These are phyloP conservation scores for Fusarium sp. DNA, from an alignment of 2,329 filamentous ascomycete species.

Conservation along the genomic window DNA sequence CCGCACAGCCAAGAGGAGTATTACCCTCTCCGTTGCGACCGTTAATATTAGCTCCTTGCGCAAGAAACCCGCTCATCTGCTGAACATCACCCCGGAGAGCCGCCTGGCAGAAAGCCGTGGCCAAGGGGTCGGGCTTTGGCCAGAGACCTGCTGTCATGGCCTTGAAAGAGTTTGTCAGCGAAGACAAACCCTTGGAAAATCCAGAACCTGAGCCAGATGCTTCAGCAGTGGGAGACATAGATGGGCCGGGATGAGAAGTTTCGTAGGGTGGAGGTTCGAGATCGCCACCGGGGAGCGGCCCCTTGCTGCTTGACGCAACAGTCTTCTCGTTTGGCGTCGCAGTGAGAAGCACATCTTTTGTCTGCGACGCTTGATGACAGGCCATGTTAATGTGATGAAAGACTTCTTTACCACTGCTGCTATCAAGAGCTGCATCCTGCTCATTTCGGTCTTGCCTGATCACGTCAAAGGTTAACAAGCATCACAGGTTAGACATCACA, in stretches of 20 bases:
- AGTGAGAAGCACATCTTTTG: conserved; percentile 37
- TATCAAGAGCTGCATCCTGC: conserved; percentile 47
- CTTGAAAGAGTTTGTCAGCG: conserved; percentile 54
- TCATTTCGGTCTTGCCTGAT: conserved; percentile 38
- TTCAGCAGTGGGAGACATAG: conserved; percentile 11
- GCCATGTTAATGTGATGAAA: conserved; percentile 41
- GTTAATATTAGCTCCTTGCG: conserved; percentile 55
- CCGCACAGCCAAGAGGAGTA: conserved; percentile 54
- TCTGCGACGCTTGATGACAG: conserved; percentile 33
- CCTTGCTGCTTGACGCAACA: conserved; percentile 38
- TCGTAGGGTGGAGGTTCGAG: conserved; percentile 49
- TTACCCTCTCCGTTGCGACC: conserved; percentile 56
- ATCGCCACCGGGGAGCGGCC: conserved; percentile 11
- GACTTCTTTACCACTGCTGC: conserved; percentile 31
- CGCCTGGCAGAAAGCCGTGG: conserved; percentile 56
- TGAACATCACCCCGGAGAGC: conserved; percentile 52
- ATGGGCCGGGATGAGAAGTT: conserved; percentile 27
- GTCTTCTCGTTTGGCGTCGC: neutral
- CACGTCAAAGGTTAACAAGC: neutral
- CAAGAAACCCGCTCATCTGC: conserved; percentile 53
- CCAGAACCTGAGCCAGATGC: conserved; percentile 24
- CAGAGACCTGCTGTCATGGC: conserved; percentile 53
- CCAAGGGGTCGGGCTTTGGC: conserved; percentile 56
- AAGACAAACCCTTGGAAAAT: conserved; percentile 47
- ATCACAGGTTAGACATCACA: neutral